Base-by-base conservation (phyloP, 768 basidiomycete genomes). In the Exidia glandulosa region DNA sequence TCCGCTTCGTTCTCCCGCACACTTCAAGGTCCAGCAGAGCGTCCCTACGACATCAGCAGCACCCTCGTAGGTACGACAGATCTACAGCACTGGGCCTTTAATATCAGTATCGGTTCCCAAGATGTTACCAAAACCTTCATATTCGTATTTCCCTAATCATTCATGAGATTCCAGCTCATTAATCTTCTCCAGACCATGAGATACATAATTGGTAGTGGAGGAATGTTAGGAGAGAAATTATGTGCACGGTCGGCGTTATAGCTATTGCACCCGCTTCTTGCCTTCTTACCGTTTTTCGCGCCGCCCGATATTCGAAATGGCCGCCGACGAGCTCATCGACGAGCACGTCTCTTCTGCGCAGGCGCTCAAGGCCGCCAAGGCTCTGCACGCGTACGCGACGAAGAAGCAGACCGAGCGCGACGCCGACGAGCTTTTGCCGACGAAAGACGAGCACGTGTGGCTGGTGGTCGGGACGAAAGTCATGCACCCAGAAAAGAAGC, bases 371-470 rank as follows among this genome's bases (percentile, higher is more conserved):
- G 95, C 95, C 4, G 76, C 95, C 7, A 79, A 84, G 0, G 89
- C 94, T 0, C 80, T 99, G 19, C 78, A 88, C 57, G 74, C 79
- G 2, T 83, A 97, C 68, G 83, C 86, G 50, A 67, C 74, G 55
- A 85, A 88, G 68, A 77, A 78, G 66, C 80, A 83, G 63, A 73
- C 81, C 64, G 74, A 88, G 66, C 77, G 79, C 60, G 83, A 86
- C 61, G 85, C 90, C 70, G 83, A 71, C 0, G 86, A 96, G 68
- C 82, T 94, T 6, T 73, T 93, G 58, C 79, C 83, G 0, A 81
- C 81, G 52, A 89, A 84, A 70, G 92, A 94, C 66, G 90, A 92
- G 68, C 76, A 85, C 71, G 78, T 98, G 58, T 97, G 92, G 90
- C 79, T 99, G 23, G 86, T 89, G 64, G 77, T 98, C 58, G 82